A percentile compares a stretch with the other conserved stretches of the same genome.
Evolutionary conservation across 192 early-diverging fungal genomes (phyloP).

Genomic region (Linnemannia hyalina): DNA sequence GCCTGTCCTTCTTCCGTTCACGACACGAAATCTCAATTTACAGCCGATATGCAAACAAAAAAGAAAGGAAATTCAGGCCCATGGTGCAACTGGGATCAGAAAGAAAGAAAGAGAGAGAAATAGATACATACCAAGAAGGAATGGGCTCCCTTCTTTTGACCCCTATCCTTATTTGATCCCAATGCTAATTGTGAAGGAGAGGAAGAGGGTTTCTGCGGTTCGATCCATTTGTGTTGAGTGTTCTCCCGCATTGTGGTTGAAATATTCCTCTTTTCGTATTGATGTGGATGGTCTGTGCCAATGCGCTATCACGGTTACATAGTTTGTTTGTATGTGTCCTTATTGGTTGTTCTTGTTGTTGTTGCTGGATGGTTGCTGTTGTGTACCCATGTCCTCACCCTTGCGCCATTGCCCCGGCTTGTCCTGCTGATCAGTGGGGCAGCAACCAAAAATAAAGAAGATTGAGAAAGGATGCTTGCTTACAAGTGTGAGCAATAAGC

Average conservation of each 20-base stretch:
- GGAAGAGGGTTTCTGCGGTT: neutral
- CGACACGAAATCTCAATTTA: too few relatives aligned
- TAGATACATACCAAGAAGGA: neutral
- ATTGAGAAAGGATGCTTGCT: neutral
- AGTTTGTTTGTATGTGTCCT: neutral
- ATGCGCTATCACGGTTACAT: neutral
- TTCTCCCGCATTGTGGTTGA: neutral
- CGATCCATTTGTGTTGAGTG: neutral
- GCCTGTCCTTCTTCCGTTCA: too few relatives aligned
- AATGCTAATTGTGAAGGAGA: neutral
- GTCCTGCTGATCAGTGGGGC: slow-evolving; percentile 1
- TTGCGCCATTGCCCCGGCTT: neutral
- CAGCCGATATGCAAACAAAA: neutral
- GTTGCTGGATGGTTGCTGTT: neutral
- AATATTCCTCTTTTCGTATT: neutral
- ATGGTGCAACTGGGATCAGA: neutral
- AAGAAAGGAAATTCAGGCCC: neutral
- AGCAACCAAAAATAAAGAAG: neutral
- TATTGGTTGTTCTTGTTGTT: neutral
- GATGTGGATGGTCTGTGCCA: neutral
- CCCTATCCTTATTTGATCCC: neutral
- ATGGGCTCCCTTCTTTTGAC: neutral
- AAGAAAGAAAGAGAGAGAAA: neutral
- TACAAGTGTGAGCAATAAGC: neutral
- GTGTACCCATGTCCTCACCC: neutral